Percentiles rank a stretch among this genome's conserved stretches.
These are phyloP conservation scores for Hymenoscyphus scutula DNA, from an alignment of 2,329 filamentous ascomycete species.

Conservation along the genomic window DNA sequence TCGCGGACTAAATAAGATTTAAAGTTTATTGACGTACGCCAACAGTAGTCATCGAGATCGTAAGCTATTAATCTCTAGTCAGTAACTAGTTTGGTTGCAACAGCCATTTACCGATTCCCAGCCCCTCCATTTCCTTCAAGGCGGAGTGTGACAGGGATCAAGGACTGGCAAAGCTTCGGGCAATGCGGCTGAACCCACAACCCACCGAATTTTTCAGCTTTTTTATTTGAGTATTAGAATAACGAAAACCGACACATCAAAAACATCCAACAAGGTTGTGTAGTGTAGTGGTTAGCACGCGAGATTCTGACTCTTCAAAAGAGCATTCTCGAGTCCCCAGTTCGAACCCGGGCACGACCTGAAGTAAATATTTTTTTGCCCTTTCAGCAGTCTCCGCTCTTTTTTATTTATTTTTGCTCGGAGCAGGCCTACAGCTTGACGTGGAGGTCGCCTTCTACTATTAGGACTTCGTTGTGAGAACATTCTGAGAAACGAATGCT, in stretches of 20 bases:
- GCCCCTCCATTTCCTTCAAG: not conserved
- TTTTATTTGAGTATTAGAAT: not conserved
- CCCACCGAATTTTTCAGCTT: not conserved
- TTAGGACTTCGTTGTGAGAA: too few relatives aligned
- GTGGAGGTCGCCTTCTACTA: too few relatives aligned
- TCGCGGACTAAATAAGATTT: not conserved
- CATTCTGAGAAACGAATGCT: too few relatives aligned
- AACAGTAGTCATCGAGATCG: not conserved
- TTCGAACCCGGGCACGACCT: slow-evolving; percentile 22
- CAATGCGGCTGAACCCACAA: not conserved
- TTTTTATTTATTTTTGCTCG: too few relatives aligned
- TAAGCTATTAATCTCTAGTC: not conserved
- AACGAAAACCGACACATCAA: not conserved
- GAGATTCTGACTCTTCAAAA: slow-evolving; percentile 16
- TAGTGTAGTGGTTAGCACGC: slow-evolving; percentile 26
- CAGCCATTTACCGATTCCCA: slow-evolving; percentile 11
- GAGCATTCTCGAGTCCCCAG: slow-evolving; percentile 17
- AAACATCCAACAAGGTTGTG: slow-evolving; percentile 18
- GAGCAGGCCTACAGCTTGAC: too few relatives aligned
- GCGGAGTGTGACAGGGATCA: not conserved
- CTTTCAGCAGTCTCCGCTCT: not conserved
- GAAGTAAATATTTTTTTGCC: not conserved
- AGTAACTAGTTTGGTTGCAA: not conserved
- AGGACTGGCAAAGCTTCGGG: not conserved
- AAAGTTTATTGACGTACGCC: not conserved